Conservation (phyloP, 768 basidiomycete genomes). For the Botryobasidium botryosum region DNA sequence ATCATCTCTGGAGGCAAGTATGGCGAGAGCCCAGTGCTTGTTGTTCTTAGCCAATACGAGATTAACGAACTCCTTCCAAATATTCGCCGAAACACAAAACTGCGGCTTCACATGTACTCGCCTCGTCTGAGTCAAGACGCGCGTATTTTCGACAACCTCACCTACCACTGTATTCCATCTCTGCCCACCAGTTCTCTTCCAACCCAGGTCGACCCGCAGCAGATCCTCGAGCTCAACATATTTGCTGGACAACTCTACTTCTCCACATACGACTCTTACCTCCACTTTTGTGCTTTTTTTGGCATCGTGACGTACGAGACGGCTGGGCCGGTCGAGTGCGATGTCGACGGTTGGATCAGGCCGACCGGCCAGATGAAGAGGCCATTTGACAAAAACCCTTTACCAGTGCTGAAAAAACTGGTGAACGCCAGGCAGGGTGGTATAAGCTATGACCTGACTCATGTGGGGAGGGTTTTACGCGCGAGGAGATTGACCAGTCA, state of each 20-base stretch:
- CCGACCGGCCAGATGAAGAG: too few species aligned
- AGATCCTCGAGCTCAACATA: background rate
- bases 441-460: too few species aligned
- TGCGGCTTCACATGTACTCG: constrained; percentile 4
- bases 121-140: background rate
- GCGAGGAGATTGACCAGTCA: too few species aligned
- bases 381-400: too few species aligned
- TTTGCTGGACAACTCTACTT: constrained; percentile 2
- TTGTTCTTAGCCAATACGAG: constrained; percentile 3
- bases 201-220: background rate
- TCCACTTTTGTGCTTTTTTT: background rate
- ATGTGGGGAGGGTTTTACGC: too few species aligned
- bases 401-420: too few species aligned
- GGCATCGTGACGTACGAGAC: too few species aligned
- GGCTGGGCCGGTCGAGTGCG: too few species aligned
- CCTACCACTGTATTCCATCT: constrained; percentile 2
- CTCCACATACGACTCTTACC: background rate
- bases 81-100: constrained; percentile 1
- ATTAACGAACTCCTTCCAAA: constrained; percentile 4
- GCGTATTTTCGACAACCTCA: constrained; percentile 2
- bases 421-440: too few species aligned
- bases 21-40: background rate
- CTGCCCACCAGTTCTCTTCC: too few species aligned
- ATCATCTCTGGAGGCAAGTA: background rate
- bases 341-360: too few species aligned